Evolutionary conservation across 768 basidiomycete species (phyloP).

Genomic region (Xanthoconium purpureum): DNA sequence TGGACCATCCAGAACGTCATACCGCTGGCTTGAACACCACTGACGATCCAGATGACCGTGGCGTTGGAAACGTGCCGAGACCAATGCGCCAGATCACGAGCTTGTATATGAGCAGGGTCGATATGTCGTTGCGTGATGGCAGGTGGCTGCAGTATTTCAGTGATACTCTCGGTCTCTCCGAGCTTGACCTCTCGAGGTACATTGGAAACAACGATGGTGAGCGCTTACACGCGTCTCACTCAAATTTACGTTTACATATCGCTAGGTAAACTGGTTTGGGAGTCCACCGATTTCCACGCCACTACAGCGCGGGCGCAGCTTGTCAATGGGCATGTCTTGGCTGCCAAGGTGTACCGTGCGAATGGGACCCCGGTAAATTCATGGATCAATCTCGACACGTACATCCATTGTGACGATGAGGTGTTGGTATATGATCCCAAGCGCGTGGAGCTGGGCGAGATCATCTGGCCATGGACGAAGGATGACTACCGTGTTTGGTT

Average conservation of each 20-base stretch:
- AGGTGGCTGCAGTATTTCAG: too few relatives aligned
- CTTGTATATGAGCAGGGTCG: too few relatives aligned
- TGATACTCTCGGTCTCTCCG: too few relatives aligned
- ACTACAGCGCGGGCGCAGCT: not conserved
- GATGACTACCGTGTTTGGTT: not conserved
- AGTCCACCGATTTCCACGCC: not conserved
- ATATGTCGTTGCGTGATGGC: too few relatives aligned
- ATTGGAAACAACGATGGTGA: constrained; percentile 2
- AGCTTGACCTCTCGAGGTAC: too few relatives aligned
- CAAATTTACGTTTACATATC: not conserved
- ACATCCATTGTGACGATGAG: constrained; percentile 1
- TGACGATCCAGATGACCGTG: too few relatives aligned
- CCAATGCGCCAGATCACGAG: too few relatives aligned
- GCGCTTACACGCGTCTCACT: not conserved
- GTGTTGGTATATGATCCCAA: constrained; percentile 3
- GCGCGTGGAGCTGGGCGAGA: not conserved
- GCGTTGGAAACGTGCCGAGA: too few relatives aligned
- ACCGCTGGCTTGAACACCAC: too few relatives aligned
- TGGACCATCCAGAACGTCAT: too few relatives aligned
- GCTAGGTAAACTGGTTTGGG: constrained; percentile 5
- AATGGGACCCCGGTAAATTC: not conserved
- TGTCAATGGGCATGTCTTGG: not conserved
- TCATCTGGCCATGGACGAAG: not conserved
- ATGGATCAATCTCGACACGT: constrained; percentile 8
- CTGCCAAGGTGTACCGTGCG: not conserved